Conservation (phyloP, 345 rosid genomes). For the Eucalyptus paniculata region DNA sequence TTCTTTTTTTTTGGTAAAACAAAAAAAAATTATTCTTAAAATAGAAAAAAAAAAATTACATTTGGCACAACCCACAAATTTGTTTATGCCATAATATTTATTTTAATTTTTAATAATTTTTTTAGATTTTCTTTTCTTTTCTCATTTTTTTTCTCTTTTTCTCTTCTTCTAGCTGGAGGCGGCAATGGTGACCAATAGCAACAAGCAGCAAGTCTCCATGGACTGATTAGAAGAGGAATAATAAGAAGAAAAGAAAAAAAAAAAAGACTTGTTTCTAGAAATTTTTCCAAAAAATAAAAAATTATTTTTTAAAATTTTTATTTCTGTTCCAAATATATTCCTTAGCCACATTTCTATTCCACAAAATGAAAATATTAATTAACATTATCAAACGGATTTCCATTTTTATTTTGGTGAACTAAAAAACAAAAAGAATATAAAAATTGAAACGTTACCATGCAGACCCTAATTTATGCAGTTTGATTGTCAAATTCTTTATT, state of each 20-base stretch:
- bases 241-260: no score
- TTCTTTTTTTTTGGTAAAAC: no score
- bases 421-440: no score
- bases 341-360: no score
- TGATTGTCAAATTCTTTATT: not conserved
- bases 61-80: fast-evolving
- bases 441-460: fast-evolving
- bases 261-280: no score
- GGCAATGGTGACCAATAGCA: fast-evolving
- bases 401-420: fast-evolving
- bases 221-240: no score
- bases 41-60: no score
- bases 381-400: fast-evolving
- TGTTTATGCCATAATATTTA: fast-evolving
- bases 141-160: no score
- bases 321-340: fast-evolving
- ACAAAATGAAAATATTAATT: fast-evolving
- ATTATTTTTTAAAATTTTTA: fast-evolving
- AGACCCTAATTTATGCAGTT: fast-evolving
- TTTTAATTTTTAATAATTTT: no score
- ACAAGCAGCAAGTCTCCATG: fast-evolving
- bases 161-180: fast-evolving
- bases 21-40: no score
- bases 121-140: no score
- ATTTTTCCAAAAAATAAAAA: fast-evolving